Evolutionary conservation across 805 yeast species (phyloP).

Genomic region (Candida boidinii): DNA sequence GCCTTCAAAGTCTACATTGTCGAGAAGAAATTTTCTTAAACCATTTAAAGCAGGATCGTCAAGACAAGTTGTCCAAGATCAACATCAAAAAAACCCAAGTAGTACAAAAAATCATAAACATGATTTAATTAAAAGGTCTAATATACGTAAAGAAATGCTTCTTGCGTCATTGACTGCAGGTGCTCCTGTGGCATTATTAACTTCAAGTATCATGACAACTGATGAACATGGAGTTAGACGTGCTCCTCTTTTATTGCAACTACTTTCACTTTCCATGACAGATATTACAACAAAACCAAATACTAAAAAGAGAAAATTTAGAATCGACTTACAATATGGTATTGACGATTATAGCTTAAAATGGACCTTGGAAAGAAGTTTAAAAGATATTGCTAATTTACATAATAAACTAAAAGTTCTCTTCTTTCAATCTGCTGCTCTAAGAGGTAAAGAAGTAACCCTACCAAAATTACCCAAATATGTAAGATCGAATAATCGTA

Average conservation of each 20-base stretch:
- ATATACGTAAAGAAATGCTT: constrained; percentile 21
- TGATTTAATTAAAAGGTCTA: constrained; percentile 17
- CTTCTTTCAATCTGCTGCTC: constrained; percentile 28
- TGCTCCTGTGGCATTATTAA: constrained; percentile 63
- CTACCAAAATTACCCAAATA: constrained; percentile 31
- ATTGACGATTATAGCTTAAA: constrained; percentile 67
- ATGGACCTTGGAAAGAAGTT: constrained; percentile 73
- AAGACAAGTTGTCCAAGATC: not conserved
- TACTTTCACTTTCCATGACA: constrained; percentile 57
- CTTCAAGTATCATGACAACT: constrained; percentile 64
- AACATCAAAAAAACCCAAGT: constrained; percentile 5
- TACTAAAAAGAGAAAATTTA: constrained; percentile 38
- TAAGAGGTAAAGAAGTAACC: constrained; percentile 16
- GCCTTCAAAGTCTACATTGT: too few species aligned
- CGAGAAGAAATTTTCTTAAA: too few species aligned
- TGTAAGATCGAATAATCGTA: too few species aligned
- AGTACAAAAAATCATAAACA: constrained; percentile 8
- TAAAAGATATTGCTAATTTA: constrained; percentile 61
- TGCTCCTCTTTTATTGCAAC: constrained; percentile 73
- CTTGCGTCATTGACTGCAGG: constrained; percentile 53
- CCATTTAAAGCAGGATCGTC: too few species aligned
- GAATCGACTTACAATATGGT: constrained; percentile 84
- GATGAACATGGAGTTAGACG: constrained; percentile 73
- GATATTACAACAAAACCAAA: constrained; percentile 30
- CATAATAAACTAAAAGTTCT: constrained; percentile 61